These are phyloP conservation scores for Chaetomium sp. DNA, from an alignment of 2,329 filamentous ascomycete genomes.

Conservation along the genomic window DNA sequence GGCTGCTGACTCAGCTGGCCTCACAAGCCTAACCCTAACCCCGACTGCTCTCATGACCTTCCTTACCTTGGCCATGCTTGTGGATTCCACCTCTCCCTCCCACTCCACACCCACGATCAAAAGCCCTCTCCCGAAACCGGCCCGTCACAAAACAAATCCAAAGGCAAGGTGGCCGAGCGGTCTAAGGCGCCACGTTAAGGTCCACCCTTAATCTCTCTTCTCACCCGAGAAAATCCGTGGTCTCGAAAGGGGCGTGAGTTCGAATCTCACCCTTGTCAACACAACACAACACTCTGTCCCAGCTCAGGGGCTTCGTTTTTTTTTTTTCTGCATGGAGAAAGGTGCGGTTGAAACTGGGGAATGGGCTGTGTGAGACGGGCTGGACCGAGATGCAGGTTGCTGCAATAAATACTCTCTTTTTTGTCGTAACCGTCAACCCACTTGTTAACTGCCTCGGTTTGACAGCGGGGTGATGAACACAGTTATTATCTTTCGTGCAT, in stretches of 20 bases:
- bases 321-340: not conserved
- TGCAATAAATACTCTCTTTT: not conserved
- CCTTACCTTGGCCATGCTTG: no score
- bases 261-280: constrained; percentile 8
- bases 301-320: not conserved
- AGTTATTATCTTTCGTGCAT: not conserved
- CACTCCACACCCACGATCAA: not conserved
- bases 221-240: constrained; percentile 1
- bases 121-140: not conserved
- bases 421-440: not conserved
- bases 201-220: constrained; percentile 1
- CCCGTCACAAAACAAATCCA: not conserved
- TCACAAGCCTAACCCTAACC: not conserved
- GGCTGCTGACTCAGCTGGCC: no score
- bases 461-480: not conserved
- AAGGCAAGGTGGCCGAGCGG: constrained; percentile 8
- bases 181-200: constrained; percentile 1
- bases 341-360: not conserved
- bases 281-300: not conserved
- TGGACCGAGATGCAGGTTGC: no score
- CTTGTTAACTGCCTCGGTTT: not conserved
- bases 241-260: constrained; percentile 10
- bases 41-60: not conserved
- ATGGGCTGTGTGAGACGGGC: no score
- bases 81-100: not conserved